Percentiles rank a stretch among this genome's conserved stretches.
phyloP scores from a whole-genome alignment of 2,329 filamentous ascomycete genomes.

The Xenoacremonium recifei region DNA sequence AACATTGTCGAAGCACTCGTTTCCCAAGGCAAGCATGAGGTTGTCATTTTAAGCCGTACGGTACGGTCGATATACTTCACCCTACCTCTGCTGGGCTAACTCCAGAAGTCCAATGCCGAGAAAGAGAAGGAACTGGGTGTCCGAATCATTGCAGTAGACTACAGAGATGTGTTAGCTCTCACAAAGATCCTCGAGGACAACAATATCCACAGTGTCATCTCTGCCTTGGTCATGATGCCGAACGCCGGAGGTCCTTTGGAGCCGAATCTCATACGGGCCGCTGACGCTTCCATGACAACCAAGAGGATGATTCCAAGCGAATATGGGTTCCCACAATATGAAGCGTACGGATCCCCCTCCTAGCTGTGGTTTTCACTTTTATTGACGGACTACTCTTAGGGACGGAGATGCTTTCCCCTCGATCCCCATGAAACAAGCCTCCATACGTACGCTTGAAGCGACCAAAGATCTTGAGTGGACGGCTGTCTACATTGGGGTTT shows the following conservation, averaged over 20 bases:
- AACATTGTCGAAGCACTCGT: slow-evolving; percentile 43
- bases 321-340: slow-evolving; percentile 27
- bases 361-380: background rate
- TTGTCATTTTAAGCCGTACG: slow-evolving; percentile 21
- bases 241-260: slow-evolving; percentile 33
- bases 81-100: no score
- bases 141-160: slow-evolving; percentile 21
- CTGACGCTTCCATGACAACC: slow-evolving; percentile 34
- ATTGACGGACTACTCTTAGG: slow-evolving; percentile 1
- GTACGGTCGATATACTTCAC: no score
- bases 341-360: no score
- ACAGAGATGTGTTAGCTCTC: slow-evolving; percentile 22
- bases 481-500: slow-evolving; percentile 37
- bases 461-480: slow-evolving; percentile 34
- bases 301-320: slow-evolving; percentile 42
- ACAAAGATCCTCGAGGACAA: slow-evolving; percentile 29
- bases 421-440: no score
- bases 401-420: no score
- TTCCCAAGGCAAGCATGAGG: slow-evolving; percentile 31
- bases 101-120: background rate
- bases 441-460: no score
- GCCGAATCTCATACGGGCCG: slow-evolving; percentile 42
- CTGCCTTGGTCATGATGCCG: slow-evolving; percentile 31
- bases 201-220: slow-evolving; percentile 44
- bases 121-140: background rate